phyloP scores from a whole-genome alignment of 1,284 basidiomycete genomes.

The Termitomyces sp. region DNA sequence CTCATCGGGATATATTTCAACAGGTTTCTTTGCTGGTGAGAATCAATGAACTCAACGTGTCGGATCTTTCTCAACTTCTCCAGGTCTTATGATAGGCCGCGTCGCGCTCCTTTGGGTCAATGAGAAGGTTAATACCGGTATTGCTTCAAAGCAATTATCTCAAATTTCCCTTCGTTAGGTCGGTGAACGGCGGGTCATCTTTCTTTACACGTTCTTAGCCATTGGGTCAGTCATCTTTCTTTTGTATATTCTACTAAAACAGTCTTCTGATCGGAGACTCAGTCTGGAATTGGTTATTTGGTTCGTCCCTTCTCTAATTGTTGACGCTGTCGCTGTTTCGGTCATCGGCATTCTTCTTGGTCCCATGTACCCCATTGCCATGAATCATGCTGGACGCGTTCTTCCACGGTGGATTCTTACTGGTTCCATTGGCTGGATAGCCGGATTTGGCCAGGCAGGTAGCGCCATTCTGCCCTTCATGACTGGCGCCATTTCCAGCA shows the following conservation, averaged over 20 bases:
- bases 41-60: neutral
- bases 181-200: conserved; percentile 49
- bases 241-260: neutral
- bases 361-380: conserved; percentile 66
- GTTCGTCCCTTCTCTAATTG: conserved; percentile 55
- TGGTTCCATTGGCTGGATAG: conserved; percentile 64
- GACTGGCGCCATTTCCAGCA: conserved; percentile 50
- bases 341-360: conserved; percentile 52
- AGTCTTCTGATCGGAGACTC: conserved; percentile 13
- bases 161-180: conserved; percentile 29
- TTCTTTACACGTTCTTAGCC: conserved; percentile 44
- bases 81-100: conserved; percentile 55
- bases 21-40: conserved; percentile 49
- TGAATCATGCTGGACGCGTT: conserved; percentile 51
- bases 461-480: conserved; percentile 64
- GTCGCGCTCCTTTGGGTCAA: conserved; percentile 55
- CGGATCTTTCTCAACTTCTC: neutral
- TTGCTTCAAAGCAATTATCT: neutral
- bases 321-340: conserved; percentile 54
- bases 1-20: conserved; percentile 46
- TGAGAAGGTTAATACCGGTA: conserved; percentile 32
- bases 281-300: conserved; percentile 61
- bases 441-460: conserved; percentile 62
- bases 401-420: conserved; percentile 60
- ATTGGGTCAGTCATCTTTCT: conserved; percentile 39